These are phyloP conservation scores for Rubroshorea leprosula DNA, from an alignment of 345 rosid species.

Conservation along the genomic window DNA sequence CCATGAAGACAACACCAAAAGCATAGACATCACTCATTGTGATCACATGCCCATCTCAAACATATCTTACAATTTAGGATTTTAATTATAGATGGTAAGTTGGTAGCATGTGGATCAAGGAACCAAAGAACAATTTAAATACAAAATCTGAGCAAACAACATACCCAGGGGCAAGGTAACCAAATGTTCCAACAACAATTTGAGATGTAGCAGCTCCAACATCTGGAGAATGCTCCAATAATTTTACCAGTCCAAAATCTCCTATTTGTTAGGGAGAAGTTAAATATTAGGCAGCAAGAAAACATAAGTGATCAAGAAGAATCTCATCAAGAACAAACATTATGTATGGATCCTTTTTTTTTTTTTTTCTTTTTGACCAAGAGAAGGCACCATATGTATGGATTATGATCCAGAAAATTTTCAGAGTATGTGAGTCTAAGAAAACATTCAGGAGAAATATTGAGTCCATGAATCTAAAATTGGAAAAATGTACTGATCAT, in stretches of 20 bases:
- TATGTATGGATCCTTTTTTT: too few relatives aligned
- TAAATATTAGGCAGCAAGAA: neutral
- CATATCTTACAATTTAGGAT: slow-evolving; percentile 15
- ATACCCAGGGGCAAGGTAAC: too few relatives aligned
- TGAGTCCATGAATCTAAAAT: too few relatives aligned
- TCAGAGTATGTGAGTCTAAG: too few relatives aligned
- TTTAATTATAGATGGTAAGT: neutral
- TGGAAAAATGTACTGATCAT: too few relatives aligned
- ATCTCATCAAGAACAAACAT: neutral
- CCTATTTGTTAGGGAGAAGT: slow-evolving; percentile 16
- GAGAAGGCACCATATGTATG: too few relatives aligned
- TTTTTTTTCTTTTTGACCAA: too few relatives aligned
- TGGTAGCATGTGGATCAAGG: too few relatives aligned
- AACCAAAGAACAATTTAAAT: too few relatives aligned
- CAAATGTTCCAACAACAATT: slow-evolving; percentile 35
- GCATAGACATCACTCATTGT: slow-evolving; percentile 36
- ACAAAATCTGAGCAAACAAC: slow-evolving; percentile 31
- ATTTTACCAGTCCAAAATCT: slow-evolving; percentile 36
- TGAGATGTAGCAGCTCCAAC: slow-evolving; percentile 26
- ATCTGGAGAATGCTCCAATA: slow-evolving; percentile 28
- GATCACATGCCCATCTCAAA: slow-evolving; percentile 29
- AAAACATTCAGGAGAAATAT: too few relatives aligned
- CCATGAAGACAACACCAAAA: slow-evolving; percentile 36
- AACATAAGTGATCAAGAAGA: neutral
- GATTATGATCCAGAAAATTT: too few relatives aligned